Conservation (phyloP, 169 alveolate genomes). For the Eimeria acervulina region DNA sequence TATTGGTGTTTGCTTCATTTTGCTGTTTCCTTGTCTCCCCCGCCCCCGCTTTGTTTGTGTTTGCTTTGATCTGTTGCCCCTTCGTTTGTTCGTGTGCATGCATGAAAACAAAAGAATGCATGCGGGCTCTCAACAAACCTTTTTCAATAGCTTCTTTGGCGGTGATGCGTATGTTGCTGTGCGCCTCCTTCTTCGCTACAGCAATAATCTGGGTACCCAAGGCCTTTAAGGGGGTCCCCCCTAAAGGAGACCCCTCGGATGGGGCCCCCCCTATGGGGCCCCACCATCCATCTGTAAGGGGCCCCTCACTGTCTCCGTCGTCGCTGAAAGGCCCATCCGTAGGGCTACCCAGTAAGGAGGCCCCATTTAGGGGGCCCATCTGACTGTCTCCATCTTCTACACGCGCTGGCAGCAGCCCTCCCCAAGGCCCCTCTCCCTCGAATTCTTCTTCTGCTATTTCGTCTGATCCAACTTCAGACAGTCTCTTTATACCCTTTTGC, state of each 20-base stretch:
- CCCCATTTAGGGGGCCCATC: background rate
- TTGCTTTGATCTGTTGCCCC: too few species aligned
- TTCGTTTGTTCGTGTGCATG: too few species aligned
- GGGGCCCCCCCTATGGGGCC: too few species aligned
- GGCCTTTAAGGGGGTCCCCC: too few species aligned
- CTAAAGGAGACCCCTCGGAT: too few species aligned
- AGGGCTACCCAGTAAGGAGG: background rate
- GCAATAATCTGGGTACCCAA: background rate
- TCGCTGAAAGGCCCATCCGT: too few species aligned
- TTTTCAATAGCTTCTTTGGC: slow-evolving; percentile 14
- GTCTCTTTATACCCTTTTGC: background rate
- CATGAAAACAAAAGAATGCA: too few species aligned
- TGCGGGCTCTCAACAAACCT: background rate
- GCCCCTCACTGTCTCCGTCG: too few species aligned
- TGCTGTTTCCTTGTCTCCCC: background rate
- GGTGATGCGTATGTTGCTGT: background rate
- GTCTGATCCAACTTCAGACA: background rate
- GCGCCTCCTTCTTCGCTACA: background rate
- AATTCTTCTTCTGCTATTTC: background rate
- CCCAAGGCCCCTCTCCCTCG: slow-evolving; percentile 34
- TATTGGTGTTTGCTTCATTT: background rate
- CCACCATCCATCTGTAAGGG: too few species aligned
- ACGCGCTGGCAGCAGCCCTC: background rate
- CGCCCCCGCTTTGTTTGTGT: background rate
- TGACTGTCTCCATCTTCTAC: background rate